phyloP scores from a whole-genome alignment of 1,284 basidiomycete genomes.

The Cryptococcus sp. region DNA sequence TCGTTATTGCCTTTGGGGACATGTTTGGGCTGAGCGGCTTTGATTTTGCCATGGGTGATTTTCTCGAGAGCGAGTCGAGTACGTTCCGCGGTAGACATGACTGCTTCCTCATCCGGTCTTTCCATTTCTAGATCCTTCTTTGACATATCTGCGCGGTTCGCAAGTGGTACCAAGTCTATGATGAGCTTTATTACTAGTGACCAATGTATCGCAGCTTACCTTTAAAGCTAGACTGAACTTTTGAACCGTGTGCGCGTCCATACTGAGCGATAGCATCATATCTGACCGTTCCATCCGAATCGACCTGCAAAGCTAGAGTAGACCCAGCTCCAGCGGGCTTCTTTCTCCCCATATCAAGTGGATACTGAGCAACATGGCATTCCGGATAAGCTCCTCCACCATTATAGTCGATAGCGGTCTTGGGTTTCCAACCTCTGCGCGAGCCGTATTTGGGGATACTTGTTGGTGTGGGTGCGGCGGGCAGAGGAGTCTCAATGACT shows the following conservation, averaged over 20 bases:
- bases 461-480: constrained; percentile 16
- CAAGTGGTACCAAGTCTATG: constrained; percentile 82
- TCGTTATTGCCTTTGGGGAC: constrained; percentile 69
- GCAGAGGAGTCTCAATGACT: constrained; percentile 16
- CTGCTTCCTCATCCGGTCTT: constrained; percentile 84
- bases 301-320: constrained; percentile 92
- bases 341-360: constrained; percentile 90
- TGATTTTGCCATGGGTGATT: constrained; percentile 91
- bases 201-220: constrained; percentile 26
- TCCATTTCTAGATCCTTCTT: constrained; percentile 74
- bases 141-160: constrained; percentile 80
- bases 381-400: constrained; percentile 93
- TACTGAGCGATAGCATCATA: constrained; percentile 97
- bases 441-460: constrained; percentile 62
- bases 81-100: constrained; percentile 80
- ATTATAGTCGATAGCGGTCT: constrained; percentile 74
- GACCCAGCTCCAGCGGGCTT: constrained; percentile 85
- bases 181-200: constrained; percentile 7
- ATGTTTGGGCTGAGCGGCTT: constrained; percentile 76
- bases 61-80: constrained; percentile 89
- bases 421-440: constrained; percentile 81
- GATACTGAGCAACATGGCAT: constrained; percentile 96
- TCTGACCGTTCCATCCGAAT: constrained; percentile 89
- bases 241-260: constrained; percentile 78
- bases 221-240: constrained; percentile 92